Base-by-base conservation (phyloP, 1,139 yeast genomes). In the Pneumocystis sp. region DNA sequence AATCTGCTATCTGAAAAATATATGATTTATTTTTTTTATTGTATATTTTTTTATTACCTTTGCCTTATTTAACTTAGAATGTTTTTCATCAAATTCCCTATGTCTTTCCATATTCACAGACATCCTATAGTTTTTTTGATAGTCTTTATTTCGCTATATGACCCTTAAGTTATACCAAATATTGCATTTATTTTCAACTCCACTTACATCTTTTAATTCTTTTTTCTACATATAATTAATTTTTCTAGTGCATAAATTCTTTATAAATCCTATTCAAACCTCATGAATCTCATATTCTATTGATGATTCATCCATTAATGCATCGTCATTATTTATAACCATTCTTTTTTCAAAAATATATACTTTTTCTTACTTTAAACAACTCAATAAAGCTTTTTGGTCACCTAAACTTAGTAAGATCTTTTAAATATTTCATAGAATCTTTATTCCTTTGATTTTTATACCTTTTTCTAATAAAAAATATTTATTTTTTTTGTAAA, bases 1-100 rank as follows among this genome's bases (percentile, higher is more conserved):
- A 84, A 71, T 88, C 96, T 66, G 81, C 84, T 8, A 64, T 65
- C 50, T 72, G 31, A 15, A 6, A 10, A 37, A 21, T 45, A 6
- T 8, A 12, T 15, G 15, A 21, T 42, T 3, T n/a, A n/a, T n/a
- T 15, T 12, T 10, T 19, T 5, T 25, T 12, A 21, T 15, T 21
- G 12, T 37, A 40, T 44, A 10, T 21, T 56, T 17, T 10, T 21
- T 12, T 4, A 40, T 25, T 37, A 40, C 65, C 19, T 63, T 63
- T 2, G 61, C 61, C 4, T 39, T 10, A 31, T 59, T 59, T n/a
- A 59, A 15, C 8, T 42, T 59, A 12, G 61, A 29, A 42, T 59
- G 44, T 12, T 59, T 59, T 19, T 59, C 61, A 3, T 8, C n/a
- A 21, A 59, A 59, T 3, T 39, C 40, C 15, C n/a, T 59, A 1